phyloP scores from a whole-genome alignment of 78 protist genomes.

The Tieghemostelium lacteum region DNA sequence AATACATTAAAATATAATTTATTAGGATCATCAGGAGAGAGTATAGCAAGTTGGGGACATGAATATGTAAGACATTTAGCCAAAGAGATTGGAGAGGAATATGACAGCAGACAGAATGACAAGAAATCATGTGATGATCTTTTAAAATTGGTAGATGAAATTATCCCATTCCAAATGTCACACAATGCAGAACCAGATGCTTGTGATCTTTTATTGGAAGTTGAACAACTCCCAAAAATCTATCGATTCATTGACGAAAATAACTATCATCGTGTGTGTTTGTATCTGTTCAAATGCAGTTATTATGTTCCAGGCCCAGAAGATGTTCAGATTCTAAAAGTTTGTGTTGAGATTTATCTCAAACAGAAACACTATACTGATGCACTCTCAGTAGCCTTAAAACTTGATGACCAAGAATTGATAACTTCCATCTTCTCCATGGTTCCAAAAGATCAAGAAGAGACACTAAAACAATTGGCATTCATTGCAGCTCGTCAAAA shows the following conservation, averaged over 20 bases:
- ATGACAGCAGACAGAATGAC: constrained; percentile 49
- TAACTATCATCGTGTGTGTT: constrained; percentile 88
- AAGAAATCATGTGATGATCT: constrained; percentile 58
- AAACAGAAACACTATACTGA: constrained; percentile 78
- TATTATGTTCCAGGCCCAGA: constrained; percentile 93
- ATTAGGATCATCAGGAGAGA: constrained; percentile 78
- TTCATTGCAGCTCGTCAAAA: constrained; percentile 86
- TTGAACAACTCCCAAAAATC: constrained; percentile 57
- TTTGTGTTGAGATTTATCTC: constrained; percentile 67
- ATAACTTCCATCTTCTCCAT: constrained; percentile 14
- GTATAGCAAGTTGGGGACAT: constrained; percentile 96
- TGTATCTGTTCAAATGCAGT: constrained; percentile 90
- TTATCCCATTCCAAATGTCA: constrained; percentile 92
- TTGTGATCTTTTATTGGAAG: constrained; percentile 96
- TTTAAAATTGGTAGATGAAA: constrained; percentile 77
- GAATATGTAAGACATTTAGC: constrained; percentile 92
- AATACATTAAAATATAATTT: constrained; percentile 88
- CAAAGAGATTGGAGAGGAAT: constrained; percentile 90
- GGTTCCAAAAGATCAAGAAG: constrained; percentile 8
- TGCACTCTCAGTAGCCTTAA: constrained; percentile 61
- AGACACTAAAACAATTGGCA: constrained; percentile 91
- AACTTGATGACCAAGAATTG: constrained; percentile 29
- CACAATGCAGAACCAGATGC: constrained; percentile 98
- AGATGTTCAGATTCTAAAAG: constrained; percentile 67
- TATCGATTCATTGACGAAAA: constrained; percentile 77